phyloP scores from a whole-genome alignment of 2,329 filamentous ascomycete genomes.

The Dactylonectria estremocensis region DNA sequence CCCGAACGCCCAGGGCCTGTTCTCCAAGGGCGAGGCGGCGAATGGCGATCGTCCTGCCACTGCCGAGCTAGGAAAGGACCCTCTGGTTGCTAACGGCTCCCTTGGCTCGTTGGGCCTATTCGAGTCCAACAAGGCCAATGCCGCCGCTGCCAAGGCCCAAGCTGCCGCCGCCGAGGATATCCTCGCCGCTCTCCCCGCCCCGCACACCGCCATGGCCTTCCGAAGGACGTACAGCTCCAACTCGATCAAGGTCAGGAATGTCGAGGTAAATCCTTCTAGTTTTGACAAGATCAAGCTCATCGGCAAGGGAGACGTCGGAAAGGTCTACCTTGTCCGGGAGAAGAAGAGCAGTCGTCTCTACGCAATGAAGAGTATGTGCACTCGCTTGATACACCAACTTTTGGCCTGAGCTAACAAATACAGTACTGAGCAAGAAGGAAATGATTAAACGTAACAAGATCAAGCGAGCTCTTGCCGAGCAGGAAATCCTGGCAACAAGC shows the following conservation, averaged over 20 bases:
- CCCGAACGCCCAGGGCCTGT: constrained; percentile 95
- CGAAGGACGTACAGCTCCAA: constrained; percentile 98
- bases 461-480: constrained; percentile 96
- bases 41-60: constrained; percentile 82
- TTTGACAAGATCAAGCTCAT: constrained; percentile 99
- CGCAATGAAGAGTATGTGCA: constrained; percentile 92
- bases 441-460: constrained; percentile 99
- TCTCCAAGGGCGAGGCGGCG: constrained; percentile 69
- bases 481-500: constrained; percentile 97
- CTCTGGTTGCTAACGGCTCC: constrained; percentile 69
- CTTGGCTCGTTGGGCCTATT: constrained; percentile 58
- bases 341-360: constrained; percentile 97
- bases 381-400: neutral
- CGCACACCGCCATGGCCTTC: constrained; percentile 81
- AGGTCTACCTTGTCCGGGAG: constrained; percentile 96
- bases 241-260: constrained; percentile 97
- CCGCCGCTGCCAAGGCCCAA: constrained; percentile 52
- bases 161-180: constrained; percentile 63
- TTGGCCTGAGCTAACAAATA: constrained; percentile 53
- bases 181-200: constrained; percentile 75
- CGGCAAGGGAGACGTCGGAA: constrained; percentile 98
- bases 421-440: constrained; percentile 98
- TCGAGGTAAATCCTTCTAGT: constrained; percentile 94
- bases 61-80: constrained; percentile 89
- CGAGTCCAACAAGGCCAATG: constrained; percentile 47